phyloP scores from a whole-genome alignment of 2,329 filamentous ascomycete genomes.

The Annulohypoxylon truncatum region DNA sequence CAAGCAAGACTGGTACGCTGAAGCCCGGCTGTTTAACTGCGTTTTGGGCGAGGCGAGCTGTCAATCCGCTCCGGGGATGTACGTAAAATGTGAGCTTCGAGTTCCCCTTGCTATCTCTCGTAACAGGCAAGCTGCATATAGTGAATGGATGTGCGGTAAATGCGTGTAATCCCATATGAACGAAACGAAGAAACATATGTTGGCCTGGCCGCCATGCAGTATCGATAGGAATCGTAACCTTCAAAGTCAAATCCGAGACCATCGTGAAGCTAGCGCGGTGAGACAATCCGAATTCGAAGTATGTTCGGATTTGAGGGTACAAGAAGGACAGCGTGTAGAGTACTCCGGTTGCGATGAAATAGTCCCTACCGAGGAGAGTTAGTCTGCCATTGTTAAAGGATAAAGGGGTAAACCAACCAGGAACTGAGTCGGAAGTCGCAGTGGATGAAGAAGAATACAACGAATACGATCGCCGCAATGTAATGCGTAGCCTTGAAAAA shows the following conservation, averaged over 20 bases:
- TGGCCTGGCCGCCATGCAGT: conserved; percentile 64
- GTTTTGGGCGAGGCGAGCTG: conserved; percentile 56
- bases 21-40: conserved; percentile 53
- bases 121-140: conserved; percentile 60
- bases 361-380: conserved; percentile 58
- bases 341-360: conserved; percentile 67
- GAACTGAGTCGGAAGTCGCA: conserved; percentile 66
- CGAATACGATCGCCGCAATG: conserved; percentile 63
- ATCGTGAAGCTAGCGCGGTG: conserved; percentile 56
- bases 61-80: conserved; percentile 61
- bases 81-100: conserved; percentile 65
- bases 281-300: conserved; percentile 61
- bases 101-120: conserved; percentile 29
- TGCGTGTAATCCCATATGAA: conserved; percentile 56
- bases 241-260: conserved; percentile 56
- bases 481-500: conserved; percentile 70
- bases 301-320: conserved; percentile 59
- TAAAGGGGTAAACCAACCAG: conserved; percentile 53
- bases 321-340: conserved; percentile 62
- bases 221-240: conserved; percentile 57
- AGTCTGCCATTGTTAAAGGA: conserved; percentile 2
- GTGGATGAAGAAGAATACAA: conserved; percentile 71
- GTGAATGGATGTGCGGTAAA: conserved; percentile 66
- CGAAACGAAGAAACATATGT: conserved; percentile 66
- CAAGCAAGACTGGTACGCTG: conserved; percentile 60